Conservation (phyloP, 1,284 basidiomycete genomes). For the Rugosomyces carneus region DNA sequence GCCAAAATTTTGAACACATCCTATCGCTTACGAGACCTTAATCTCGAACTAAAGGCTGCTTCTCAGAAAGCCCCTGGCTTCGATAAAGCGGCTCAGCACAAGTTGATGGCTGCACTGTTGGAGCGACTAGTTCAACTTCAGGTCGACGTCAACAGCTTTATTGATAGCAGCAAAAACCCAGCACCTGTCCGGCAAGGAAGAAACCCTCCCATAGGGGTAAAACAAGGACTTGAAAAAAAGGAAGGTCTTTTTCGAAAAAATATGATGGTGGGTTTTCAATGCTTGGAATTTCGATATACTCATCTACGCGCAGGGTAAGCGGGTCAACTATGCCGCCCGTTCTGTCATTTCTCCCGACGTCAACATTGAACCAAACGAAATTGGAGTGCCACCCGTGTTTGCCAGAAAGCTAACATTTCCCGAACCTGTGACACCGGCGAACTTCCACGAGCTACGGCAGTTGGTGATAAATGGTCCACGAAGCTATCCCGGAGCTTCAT, state of each 20-base stretch:
- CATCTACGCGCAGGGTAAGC: constrained; percentile 72
- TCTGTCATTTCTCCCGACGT: constrained; percentile 99
- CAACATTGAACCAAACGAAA: constrained; percentile 99
- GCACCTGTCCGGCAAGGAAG: constrained; percentile 81
- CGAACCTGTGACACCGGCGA: constrained; percentile 91
- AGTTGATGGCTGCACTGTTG: constrained; percentile 67
- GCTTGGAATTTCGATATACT: not conserved
- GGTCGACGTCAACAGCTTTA: constrained; percentile 94
- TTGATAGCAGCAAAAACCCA: constrained; percentile 97
- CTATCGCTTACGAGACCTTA: constrained; percentile 77
- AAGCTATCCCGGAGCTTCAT: constrained; percentile 88
- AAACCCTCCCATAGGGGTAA: constrained; percentile 91
- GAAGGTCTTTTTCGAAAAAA: constrained; percentile 98
- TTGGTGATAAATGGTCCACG: constrained; percentile 91
- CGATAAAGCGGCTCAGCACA: constrained; percentile 53
- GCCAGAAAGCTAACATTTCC: constrained; percentile 97
- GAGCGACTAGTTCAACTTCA: constrained; percentile 88
- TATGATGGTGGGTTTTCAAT: constrained; percentile 82
- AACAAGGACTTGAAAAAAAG: constrained; percentile 98
- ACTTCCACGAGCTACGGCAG: constrained; percentile 86
- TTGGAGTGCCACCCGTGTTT: constrained; percentile 97
- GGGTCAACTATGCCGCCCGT: constrained; percentile 98
- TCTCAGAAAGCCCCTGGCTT: constrained; percentile 51
- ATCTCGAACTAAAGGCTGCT: constrained; percentile 58
- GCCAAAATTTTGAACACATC: constrained; percentile 80